These are phyloP conservation scores for Sinapis alba DNA, from an alignment of 441 rosid genomes.

Conservation along the genomic window DNA sequence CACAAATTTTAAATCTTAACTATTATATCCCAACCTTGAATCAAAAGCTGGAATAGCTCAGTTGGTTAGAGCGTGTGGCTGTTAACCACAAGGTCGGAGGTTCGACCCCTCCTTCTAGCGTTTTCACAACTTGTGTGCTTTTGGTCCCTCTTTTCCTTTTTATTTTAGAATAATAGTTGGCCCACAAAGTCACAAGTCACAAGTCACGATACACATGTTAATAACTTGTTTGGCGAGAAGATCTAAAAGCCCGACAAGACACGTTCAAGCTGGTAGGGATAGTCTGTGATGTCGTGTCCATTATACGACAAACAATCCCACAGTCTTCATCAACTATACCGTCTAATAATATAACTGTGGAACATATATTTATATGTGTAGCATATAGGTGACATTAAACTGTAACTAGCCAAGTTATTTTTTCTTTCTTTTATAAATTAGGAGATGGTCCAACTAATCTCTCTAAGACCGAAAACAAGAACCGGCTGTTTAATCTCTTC, in stretches of 20 bases:
- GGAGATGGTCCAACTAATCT: too few species aligned
- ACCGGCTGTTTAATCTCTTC: too few species aligned
- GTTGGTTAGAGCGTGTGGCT: constrained; percentile 99
- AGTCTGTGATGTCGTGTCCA: constrained; percentile 1
- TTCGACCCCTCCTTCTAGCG: constrained; percentile 95
- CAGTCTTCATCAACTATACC: background rate
- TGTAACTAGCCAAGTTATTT: background rate
- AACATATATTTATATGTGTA: background rate
- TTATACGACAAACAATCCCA: background rate
- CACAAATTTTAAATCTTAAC: background rate
- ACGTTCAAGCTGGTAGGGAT: constrained; percentile 7
- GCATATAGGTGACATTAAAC: background rate
- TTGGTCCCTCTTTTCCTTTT: background rate
- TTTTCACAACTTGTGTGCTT: background rate
- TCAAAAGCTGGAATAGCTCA: constrained; percentile 85
- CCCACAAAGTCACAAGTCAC: background rate
- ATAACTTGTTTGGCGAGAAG: background rate
- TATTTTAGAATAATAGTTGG: background rate
- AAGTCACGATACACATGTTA: background rate
- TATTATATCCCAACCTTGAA: too few species aligned
- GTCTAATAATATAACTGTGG: background rate
- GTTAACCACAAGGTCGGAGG: constrained; percentile 99
- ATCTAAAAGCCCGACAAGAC: background rate
- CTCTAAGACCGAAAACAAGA: too few species aligned
- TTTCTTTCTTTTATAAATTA: too few species aligned